A percentile compares a stretch with the other conserved stretches of the same genome.
Conservation (phyloP, 768 basidiomycete genomes). For the Terana coerulea region DNA sequence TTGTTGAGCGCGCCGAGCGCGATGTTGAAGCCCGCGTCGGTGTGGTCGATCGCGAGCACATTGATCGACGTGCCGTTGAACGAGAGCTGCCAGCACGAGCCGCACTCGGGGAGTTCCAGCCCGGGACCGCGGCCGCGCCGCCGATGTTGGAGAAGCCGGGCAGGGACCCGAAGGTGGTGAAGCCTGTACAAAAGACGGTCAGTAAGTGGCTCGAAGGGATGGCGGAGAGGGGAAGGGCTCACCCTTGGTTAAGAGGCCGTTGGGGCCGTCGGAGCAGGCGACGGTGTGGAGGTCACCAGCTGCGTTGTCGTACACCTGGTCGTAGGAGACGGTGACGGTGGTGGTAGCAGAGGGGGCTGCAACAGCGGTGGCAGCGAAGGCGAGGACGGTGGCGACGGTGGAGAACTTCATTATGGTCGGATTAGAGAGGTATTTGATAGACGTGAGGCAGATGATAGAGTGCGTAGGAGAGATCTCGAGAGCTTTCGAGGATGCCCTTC, state of each 20-base stretch:
- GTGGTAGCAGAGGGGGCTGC: constrained; percentile 14
- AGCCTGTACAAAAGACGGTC: constrained; percentile 29
- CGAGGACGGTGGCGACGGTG: constrained; percentile 19
- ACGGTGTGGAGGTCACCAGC: constrained; percentile 37
- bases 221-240: neutral
- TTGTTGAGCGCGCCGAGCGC: constrained; percentile 27
- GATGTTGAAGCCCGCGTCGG: constrained; percentile 36
- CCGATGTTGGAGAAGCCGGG: constrained; percentile 61
- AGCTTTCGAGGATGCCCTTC: constrained; percentile 1
- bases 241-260: constrained; percentile 42
- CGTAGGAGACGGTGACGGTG: constrained; percentile 34
- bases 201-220: neutral
- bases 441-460: neutral
- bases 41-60: constrained; percentile 50
- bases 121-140: constrained; percentile 47
- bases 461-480: neutral
- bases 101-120: constrained; percentile 51
- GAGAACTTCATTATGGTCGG: constrained; percentile 19
- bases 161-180: constrained; percentile 45
- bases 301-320: constrained; percentile 46
- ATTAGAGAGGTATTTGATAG: neutral
- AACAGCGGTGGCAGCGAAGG: constrained; percentile 21
- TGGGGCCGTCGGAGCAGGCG: constrained; percentile 48
- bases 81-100: constrained; percentile 57
- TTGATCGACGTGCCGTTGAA: constrained; percentile 44